Evolutionary conservation across 768 basidiomycete species (phyloP).

Genomic region (Inosperma sp.): DNA sequence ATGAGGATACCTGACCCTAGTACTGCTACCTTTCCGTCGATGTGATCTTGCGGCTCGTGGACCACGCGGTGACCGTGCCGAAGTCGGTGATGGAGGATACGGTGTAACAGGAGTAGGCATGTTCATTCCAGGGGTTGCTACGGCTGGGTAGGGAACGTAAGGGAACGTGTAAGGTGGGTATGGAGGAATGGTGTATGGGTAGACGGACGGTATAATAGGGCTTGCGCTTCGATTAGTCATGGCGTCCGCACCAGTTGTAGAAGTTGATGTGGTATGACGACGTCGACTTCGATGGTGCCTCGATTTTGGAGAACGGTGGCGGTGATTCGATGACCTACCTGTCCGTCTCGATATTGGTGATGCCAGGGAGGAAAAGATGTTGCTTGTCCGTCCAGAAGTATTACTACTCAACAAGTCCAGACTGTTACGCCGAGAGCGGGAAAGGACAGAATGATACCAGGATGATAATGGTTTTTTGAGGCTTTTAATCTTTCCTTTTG

Average conservation of each 20-base stretch:
- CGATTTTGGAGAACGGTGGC: slow-evolving; percentile 14
- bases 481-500: slow-evolving; percentile 21
- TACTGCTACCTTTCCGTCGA: slow-evolving; percentile 11
- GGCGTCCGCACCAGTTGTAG: slow-evolving; percentile 8
- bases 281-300: slow-evolving; percentile 18
- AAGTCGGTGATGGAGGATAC: slow-evolving; percentile 6
- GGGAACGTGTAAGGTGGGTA: slow-evolving; percentile 21
- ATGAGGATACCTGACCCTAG: slow-evolving; percentile 10
- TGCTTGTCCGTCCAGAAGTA: slow-evolving; percentile 11
- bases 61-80: slow-evolving; percentile 13
- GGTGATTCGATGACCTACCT: slow-evolving; percentile 14
- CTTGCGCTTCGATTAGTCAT: slow-evolving; percentile 17
- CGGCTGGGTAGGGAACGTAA: slow-evolving; percentile 10
- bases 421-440: slow-evolving; percentile 20
- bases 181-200: slow-evolving; percentile 22
- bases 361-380: slow-evolving; percentile 16
- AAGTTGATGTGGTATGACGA: slow-evolving; percentile 15
- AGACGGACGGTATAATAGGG: slow-evolving; percentile 19
- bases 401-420: slow-evolving; percentile 22
- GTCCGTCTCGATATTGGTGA: slow-evolving; percentile 19
- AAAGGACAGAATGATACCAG: slow-evolving; percentile 23
- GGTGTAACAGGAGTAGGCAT: slow-evolving; percentile 15
- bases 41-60: slow-evolving; percentile 14
- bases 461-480: slow-evolving; percentile 24
- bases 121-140: slow-evolving; percentile 1